Evolutionary conservation across 371 early-diverging fungal species (phyloP), one percentile per base, ranked within the genome.

Genomic region (Mortierella polycephala): DNA sequence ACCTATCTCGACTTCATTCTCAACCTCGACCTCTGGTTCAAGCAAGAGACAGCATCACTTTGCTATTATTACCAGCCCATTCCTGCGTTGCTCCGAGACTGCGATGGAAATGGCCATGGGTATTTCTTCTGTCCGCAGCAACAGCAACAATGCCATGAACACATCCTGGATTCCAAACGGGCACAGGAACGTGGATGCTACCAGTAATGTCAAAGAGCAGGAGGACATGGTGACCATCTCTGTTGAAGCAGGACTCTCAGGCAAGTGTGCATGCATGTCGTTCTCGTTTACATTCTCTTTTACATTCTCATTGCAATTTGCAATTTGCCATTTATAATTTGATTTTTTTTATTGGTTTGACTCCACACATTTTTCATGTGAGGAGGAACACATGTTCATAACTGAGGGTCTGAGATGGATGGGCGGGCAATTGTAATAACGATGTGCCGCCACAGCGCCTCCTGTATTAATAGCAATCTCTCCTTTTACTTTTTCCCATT

Each of bases 11-110:
- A 47, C 39, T n/a, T n/a, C 41, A 47, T 18, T 16, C 40, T 21
- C 54, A 52, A 14, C 65, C 23, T 23, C 60, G 59, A 12, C 50
- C 45, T n/a, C 13, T 21, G 39, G 41, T 52, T 53, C 57, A 12
- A 20, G 40, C 20, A 66, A 51, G 44, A 62, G 65, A 60, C 67
- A 50, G 11, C 68, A 79, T 14, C 73, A 73, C 62, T 72, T 73
- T 66, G 80, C 80, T n/a, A 72, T 79, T 50, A 60, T 79, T 39
- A 79, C 80, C 18, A 79, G 80, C 12, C 80, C 80, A 2, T 79
- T 79, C 53, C 20, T 79, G 50, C 69, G 80, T 14, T 79, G 80
- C 41, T 58, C 80, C 10, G 67, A 79, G 57, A 79, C 80, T 1
- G 80, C 80, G 7, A 63, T 69, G 23, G 80, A 79, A 60, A 64